These are phyloP conservation scores for Apostasia shenzhenica DNA, from an alignment of 106 monocot species.

Conservation along the genomic window DNA sequence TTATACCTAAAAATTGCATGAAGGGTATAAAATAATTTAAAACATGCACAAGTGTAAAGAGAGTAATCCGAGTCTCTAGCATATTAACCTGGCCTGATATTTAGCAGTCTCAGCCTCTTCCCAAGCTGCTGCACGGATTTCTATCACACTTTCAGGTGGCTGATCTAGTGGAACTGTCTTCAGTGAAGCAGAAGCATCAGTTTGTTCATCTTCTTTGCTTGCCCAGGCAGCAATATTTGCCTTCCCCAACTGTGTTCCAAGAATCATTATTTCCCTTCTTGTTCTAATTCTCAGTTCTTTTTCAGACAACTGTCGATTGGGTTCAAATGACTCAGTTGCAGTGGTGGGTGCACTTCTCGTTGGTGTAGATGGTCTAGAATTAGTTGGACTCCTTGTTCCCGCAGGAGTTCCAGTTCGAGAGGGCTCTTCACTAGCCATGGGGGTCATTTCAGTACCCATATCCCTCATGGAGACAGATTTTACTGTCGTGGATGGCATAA, in stretches of 20 bases:
- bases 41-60: neutral
- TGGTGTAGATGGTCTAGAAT: slow-evolving; percentile 45
- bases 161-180: slow-evolving; percentile 21
- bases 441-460: slow-evolving; percentile 97
- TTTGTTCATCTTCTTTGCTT: slow-evolving; percentile 68
- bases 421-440: slow-evolving; percentile 83
- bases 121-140: slow-evolving; percentile 82
- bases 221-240: slow-evolving; percentile 93
- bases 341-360: slow-evolving; percentile 20
- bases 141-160: slow-evolving; percentile 31
- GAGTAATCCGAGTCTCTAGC: neutral
- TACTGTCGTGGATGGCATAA: slow-evolving; percentile 33
- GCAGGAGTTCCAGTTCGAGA: slow-evolving; percentile 80
- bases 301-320: slow-evolving; percentile 40
- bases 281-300: slow-evolving; percentile 69
- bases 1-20: slow-evolving; percentile 28
- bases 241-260: slow-evolving; percentile 86
- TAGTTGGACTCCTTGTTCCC: slow-evolving; percentile 48
- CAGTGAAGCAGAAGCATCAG: slow-evolving; percentile 18
- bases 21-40: neutral
- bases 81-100: slow-evolving; percentile 64
- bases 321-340: slow-evolving; percentile 17
- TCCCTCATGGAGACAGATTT: slow-evolving; percentile 87
- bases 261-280: slow-evolving; percentile 84
- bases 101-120: slow-evolving; percentile 93